Base-by-base conservation (phyloP, 192 early-diverging fungal species). In the Coemansia sp. region DNA sequence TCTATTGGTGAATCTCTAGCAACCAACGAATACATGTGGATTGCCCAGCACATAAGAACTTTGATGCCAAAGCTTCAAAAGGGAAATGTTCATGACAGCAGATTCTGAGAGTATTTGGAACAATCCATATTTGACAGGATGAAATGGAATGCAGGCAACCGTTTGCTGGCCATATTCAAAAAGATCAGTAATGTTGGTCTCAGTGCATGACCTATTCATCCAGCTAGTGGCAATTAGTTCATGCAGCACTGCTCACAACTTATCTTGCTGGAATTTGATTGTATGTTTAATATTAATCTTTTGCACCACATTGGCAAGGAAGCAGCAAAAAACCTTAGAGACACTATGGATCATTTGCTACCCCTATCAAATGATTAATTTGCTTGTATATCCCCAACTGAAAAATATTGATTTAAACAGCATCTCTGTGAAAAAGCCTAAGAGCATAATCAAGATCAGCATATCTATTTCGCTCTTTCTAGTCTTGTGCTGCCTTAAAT, bases 351-450 rank as follows among this genome's bases (percentile, higher is more conserved):
- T 59, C n/a, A 15, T 10, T 1, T 4, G 0, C 34, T 59, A n/a
- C 24, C 6, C 18, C 16, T 46, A 18, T 7, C 11, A 18, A 8
- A 59, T 3, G 9, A 26, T 21, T 6, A 18, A 7, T 10, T 38
- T 1, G 1, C 18, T 59, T 38, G 34, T 56, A 4, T 59, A 38
- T 59, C 35, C 57, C 2, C 20, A n/a, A 38, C 6, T 59, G 14
- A 6, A 35, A 59, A 38, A n/a, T 34, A 34, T 59, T 2, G 8
- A 11, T 5, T 59, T 59, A 38, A 38, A 0, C 2, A 38, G 1
- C 10, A 0, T 0, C 1, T 18, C 20, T 6, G 4, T 4, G 8
- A 2, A 16, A 0, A 8, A 4, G 10, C 34, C 4, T 0, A 2
- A 59, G 24, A 35, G 6, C 3, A 38, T 8, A 59, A 6, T 34